Evolutionary conservation across 2,329 filamentous ascomycete species (phyloP).

Genomic region (Cercospora sp.): DNA sequence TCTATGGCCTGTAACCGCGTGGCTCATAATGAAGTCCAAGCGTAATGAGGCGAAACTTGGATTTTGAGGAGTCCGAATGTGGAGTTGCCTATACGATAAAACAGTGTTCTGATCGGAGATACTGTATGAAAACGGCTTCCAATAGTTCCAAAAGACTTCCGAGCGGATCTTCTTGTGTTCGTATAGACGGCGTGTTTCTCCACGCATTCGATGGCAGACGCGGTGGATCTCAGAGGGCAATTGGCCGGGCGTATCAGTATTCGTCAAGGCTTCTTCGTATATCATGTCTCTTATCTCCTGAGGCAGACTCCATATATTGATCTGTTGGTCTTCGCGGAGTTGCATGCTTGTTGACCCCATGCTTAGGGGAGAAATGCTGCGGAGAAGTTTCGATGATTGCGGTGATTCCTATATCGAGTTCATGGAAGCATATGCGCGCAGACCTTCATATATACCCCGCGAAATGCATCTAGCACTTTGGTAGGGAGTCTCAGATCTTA

Average conservation of each 20-base stretch:
- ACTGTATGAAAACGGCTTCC: neutral
- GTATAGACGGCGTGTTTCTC: neutral
- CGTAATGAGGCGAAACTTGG: neutral
- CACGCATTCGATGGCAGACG: neutral
- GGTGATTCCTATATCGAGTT: no score
- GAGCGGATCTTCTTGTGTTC: neutral
- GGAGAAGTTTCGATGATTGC: neutral
- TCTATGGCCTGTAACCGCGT: neutral
- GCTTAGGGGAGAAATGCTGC: neutral
- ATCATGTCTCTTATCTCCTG: slow-evolving; percentile 1
- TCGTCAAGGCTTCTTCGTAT: neutral
- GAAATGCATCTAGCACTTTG: neutral
- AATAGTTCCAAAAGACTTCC: neutral
- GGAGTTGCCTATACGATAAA: neutral
- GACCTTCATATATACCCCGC: neutral
- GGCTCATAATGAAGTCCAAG: neutral
- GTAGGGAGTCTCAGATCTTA: neutral
- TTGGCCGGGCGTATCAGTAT: neutral
- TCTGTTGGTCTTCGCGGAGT: neutral
- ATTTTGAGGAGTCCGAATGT: neutral
- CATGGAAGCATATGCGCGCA: neutral
- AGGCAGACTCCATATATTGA: neutral
- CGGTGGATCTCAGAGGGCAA: neutral
- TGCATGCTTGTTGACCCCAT: neutral
- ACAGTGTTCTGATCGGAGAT: neutral